Conservation (phyloP, 2,329 filamentous ascomycete species). For the Hypoxylon sp. region DNA sequence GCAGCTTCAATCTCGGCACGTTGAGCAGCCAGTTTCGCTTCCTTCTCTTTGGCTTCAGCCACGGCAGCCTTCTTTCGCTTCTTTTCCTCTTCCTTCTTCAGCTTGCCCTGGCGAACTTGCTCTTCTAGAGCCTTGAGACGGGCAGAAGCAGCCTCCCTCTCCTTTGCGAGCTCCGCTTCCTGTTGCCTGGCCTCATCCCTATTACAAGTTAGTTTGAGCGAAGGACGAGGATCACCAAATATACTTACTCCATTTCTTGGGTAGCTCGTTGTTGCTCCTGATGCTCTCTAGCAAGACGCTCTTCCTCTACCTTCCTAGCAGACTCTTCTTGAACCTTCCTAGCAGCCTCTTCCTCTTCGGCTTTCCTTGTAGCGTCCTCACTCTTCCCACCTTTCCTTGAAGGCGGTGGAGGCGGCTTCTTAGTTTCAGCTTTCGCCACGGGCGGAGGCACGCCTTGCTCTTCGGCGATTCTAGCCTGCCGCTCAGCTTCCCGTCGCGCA, state of each 20-base stretch:
- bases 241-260: conserved; percentile 83
- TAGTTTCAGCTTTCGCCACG: conserved; percentile 62
- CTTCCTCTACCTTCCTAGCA: conserved; percentile 68
- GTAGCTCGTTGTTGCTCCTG: conserved; percentile 80
- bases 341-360: conserved; percentile 64
- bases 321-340: conserved; percentile 53
- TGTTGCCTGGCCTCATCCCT: conserved; percentile 81
- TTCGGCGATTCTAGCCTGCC: conserved; percentile 83
- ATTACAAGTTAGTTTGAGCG: conserved; percentile 39
- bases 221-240: background rate
- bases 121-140: conserved; percentile 92
- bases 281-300: conserved; percentile 77
- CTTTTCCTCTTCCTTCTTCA: conserved; percentile 97
- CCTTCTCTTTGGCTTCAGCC: conserved; percentile 89
- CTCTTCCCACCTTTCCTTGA: conserved; percentile 76
- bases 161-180: conserved; percentile 83
- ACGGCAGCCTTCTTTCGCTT: conserved; percentile 88
- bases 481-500: conserved; percentile 85
- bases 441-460: conserved; percentile 77
- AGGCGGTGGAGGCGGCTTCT: conserved; percentile 82
- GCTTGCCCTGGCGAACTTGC: conserved; percentile 90
- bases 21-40: conserved; percentile 84
- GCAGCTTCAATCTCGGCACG: conserved; percentile 93
- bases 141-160: conserved; percentile 83
- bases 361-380: conserved; percentile 59